A percentile compares a stretch with the other conserved stretches of the same genome.
Conservation (phyloP, 306 rosid species). For the Oxytropis ochrocephala region DNA sequence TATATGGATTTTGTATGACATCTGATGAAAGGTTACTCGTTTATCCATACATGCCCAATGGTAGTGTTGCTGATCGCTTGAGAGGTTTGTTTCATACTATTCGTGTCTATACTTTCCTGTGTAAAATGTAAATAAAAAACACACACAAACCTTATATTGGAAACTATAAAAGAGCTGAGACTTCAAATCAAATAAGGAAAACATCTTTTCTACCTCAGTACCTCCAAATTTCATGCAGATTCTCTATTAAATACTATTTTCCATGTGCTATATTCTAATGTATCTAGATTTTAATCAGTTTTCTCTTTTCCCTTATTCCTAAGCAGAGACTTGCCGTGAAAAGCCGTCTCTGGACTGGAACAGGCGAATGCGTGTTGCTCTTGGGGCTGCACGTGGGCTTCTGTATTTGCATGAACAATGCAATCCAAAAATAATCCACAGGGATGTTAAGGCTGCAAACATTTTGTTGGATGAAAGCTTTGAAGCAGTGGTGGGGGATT, state of each 20-base stretch:
- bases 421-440: conserved; percentile 87
- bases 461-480: conserved; percentile 83
- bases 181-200: background rate
- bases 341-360: conserved; percentile 89
- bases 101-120: background rate
- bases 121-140: background rate
- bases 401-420: conserved; percentile 90
- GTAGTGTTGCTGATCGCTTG: conserved; percentile 93
- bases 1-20: conserved; percentile 88
- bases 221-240: background rate
- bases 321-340: conserved; percentile 57
- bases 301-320: background rate
- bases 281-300: background rate
- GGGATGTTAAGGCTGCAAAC: conserved; percentile 98
- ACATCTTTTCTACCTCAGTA: background rate
- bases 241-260: background rate
- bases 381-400: conserved; percentile 90
- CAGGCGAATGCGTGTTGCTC: conserved; percentile 64
- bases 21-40: conserved; percentile 83
- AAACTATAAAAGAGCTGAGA: background rate
- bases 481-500: conserved; percentile 98
- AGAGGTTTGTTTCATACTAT: conserved; percentile 62
- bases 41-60: conserved; percentile 92
- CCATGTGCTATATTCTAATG: background rate
- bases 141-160: background rate